Base-by-base conservation (phyloP, 768 basidiomycete species). In the Serendipita sp. region DNA sequence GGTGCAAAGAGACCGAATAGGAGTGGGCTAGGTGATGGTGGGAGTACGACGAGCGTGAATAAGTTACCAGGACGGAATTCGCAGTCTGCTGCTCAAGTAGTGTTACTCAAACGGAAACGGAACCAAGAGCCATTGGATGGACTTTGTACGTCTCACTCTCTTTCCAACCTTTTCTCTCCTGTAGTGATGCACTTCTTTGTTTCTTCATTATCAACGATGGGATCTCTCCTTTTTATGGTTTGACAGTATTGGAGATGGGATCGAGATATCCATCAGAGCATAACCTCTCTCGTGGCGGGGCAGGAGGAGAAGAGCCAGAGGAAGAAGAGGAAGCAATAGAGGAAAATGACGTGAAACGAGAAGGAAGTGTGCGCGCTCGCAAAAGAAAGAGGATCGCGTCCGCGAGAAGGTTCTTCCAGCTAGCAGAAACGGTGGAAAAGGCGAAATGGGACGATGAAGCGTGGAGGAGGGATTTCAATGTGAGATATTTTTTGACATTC, bases 91-190 rank as follows among this genome's bases (percentile, higher is more conserved):
- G 52, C 52, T 11, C 56, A 60, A 35, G 34, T 60, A 7, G 56
- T 91, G 36, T 82, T 89, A 36, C 89, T 91, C 73, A 91, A 91
- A 72, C 80, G 89, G 38, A 90, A 89, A 70, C 79, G 89, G 28
- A 86, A 81, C 41, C 89, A 91, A 68, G 89, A 89, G 70, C 86
- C 89, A 41, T 76, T 90, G 54, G 89, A 91, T 75, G 89, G 86
- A 41, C 77, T 91, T 68, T 85, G 89, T 86, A 75, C 69, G 77
- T 73, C 44, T 23, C 23, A 23, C 67, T 41, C 38, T 41, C 13
- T 13, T 13, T 13, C 7, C 38, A 41, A 7, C 2, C 13, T 13
- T 41, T 13, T 41, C 38, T 13, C 38, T 41, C 38, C 1, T 41
- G 38, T 13, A 13, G 23, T 23, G 23, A 23, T 23, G 1, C 32